Base-by-base conservation (phyloP, 164 flowering plant species). In the Aristolochia californica region DNA sequence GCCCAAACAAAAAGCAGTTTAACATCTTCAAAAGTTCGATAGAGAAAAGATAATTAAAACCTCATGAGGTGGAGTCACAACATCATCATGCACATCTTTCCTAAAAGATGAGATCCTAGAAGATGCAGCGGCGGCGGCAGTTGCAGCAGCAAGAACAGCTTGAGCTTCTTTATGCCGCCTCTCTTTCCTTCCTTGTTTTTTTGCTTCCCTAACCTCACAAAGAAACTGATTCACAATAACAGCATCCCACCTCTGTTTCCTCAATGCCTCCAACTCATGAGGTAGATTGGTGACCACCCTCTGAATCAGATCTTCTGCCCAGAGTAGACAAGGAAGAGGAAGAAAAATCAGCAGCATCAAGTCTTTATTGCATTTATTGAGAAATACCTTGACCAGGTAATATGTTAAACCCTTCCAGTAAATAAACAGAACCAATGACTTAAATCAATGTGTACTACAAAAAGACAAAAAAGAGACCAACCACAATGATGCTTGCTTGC, bases 51-150 rank as follows among this genome's bases (percentile, higher is more conserved):
- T 14, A 12, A 23, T 2, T 21, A 52, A 26, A 48, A 88, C 94
- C 89, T 83, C 90, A 48, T 72, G 80, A 27, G 62, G 65, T 44
- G 78, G 58, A 65, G 82, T 63, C 20, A 16, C 38, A 45, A 58
- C 48, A 62, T 86, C 97, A 45, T 88, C 95, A 40, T 68, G 69
- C 30, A 58, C 59, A 71, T 94, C 97, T 71, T 90, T 94, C 77
- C 97, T 80, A 27, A 79, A 56, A 21, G 90, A 83, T 48, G 96
- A 82, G 18, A 74, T 52, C 77, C 99, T 78, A 51, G 95, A 83
- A 53, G 97, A 94, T 52, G 95, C 78, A 28, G 96, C 95, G 16
- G 91, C 99, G n/a, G 96, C 97, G 52, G 97, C 95, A 57, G 96
- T 77, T 30, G 97, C 97, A 64, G 99, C 99, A 74, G 96, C 99